phyloP scores from a whole-genome alignment of 495 filamentous ascomycete genomes.

The Neurospora pannonica region DNA sequence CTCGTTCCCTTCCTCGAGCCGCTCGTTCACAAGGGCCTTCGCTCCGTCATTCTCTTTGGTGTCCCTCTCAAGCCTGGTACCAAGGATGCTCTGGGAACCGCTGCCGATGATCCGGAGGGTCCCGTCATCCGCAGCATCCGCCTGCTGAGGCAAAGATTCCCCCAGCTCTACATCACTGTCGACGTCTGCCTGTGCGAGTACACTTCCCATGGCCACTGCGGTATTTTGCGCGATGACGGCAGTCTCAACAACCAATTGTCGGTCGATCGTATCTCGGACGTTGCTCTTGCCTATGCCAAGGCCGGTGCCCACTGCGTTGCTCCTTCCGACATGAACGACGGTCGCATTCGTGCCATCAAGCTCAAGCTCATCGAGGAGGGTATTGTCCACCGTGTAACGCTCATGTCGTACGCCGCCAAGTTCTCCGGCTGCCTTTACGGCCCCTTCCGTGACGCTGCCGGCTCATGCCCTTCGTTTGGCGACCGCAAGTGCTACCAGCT shows the following conservation, averaged over 20 bases:
- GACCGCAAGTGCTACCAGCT: conserved; percentile 95
- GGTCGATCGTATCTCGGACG: conserved; percentile 87
- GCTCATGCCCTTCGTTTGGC: conserved; percentile 84
- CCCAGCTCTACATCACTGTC: conserved; percentile 75
- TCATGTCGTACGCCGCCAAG: conserved; percentile 97
- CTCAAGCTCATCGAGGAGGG: conserved; percentile 87
- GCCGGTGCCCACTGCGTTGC: conserved; percentile 96
- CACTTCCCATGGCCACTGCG: conserved; percentile 97
- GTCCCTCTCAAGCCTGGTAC: conserved; percentile 69
- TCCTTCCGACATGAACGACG: conserved; percentile 98
- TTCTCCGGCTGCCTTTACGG: conserved; percentile 95
- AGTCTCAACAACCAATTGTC: conserved; percentile 85
- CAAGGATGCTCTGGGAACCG: conserved; percentile 89
- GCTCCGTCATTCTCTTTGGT: conserved; percentile 90
- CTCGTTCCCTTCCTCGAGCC: conserved; percentile 76
- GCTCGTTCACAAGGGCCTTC: conserved; percentile 77
- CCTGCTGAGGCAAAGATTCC: conserved; percentile 71
- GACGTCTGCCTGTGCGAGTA: conserved; percentile 99
- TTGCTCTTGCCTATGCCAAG: conserved; percentile 82
- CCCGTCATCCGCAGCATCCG: conserved; percentile 82
- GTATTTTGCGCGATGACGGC: conserved; percentile 85
- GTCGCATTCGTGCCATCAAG: conserved; percentile 91
- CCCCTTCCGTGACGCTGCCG: conserved; percentile 92
- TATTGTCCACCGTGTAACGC: conserved; percentile 74
- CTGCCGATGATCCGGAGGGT: conserved; percentile 84